These are phyloP conservation scores for Pythium guiyangense DNA, from an alignment of 352 stramenopile genomes.

Conservation along the genomic window DNA sequence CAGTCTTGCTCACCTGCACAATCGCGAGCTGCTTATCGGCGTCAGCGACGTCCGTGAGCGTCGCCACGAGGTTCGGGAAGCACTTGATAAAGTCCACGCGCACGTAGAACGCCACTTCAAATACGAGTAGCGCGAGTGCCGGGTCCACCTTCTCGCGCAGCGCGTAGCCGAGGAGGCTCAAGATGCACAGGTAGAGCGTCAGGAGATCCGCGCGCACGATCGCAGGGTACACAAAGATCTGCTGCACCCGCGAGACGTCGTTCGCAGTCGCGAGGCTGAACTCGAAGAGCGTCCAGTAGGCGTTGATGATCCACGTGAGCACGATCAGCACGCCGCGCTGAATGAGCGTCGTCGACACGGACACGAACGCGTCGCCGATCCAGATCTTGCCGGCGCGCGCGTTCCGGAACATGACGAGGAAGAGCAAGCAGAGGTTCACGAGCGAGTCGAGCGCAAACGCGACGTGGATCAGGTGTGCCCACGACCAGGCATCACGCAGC, in stretches of 20 bases:
- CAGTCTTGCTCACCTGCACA: background rate
- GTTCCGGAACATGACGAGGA: conserved; percentile 29
- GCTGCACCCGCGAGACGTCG: conserved; percentile 14
- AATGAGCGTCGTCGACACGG: conserved; percentile 20
- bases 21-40: background rate
- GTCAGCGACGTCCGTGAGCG: background rate
- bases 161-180: conserved; percentile 18
- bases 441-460: conserved; percentile 23
- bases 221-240: conserved; percentile 24
- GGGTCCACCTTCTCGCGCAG: conserved; percentile 25
- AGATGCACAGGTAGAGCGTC: conserved; percentile 24
- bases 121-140: conserved; percentile 18
- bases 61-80: background rate
- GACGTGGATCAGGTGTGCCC: conserved; percentile 24
- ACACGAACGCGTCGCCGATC: no score
- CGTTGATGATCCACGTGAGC: conserved; percentile 29
- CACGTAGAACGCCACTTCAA: conserved; percentile 20
- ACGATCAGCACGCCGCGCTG: conserved; percentile 27
- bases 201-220: conserved; percentile 29
- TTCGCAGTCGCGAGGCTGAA: conserved; percentile 18
- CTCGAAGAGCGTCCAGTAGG: conserved; percentile 29
- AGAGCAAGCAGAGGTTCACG: conserved; percentile 21
- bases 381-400: no score
- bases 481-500: conserved; percentile 14
- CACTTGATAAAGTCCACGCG: conserved; percentile 6